Evolutionary conservation across 1,284 basidiomycete species (phyloP), one percentile per base, ranked within the genome.

Genomic region (Trichosporon sp.): DNA sequence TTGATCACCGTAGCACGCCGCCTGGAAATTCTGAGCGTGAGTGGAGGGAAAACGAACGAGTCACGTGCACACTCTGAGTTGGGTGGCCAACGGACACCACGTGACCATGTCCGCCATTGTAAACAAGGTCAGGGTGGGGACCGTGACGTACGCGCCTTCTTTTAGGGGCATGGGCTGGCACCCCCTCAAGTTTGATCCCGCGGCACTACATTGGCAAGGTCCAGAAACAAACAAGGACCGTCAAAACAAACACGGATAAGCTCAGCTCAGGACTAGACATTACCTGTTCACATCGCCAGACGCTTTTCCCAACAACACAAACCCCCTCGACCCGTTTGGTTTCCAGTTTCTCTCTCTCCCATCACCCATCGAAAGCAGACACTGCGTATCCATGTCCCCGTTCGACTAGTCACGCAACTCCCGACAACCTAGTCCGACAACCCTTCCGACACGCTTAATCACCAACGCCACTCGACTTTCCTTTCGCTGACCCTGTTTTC

Each of bases 401-500:
- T 37, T 63, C 59, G 59, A 63, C 31, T 63, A 35, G 31, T 63
- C 19, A 63, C 19, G 31, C 32, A 11, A 32, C 32, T 16, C 31
- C 31, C 59, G 31, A 35, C 59, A 35, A 35, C 5, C 56, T 40
- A 32, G 56, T 19, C 37, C 59, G 59, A 63, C 59, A 35, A 35
- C 59, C 31, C 59, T 6, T 37, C 59, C 59, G 59, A 63, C 59
- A 63, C 31, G 59, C 59, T 63, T 63, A 63, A 19, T 21, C 11
- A 35, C 21, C 59, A 67, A 35, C 32, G 66, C 59, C 59, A 63
- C 31, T 35, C 31, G 59, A 35, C 59, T 37, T 16, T 37, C 12
- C 31, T 51, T 80, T 21, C 69, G 76, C 10, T 67, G 10, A 63
- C 59, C 59, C 59, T 63, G 59, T 35, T 35, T 63, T 63, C 59